Base-by-base conservation (phyloP, 805 yeast genomes). In the Metschnikowia lunata region DNA sequence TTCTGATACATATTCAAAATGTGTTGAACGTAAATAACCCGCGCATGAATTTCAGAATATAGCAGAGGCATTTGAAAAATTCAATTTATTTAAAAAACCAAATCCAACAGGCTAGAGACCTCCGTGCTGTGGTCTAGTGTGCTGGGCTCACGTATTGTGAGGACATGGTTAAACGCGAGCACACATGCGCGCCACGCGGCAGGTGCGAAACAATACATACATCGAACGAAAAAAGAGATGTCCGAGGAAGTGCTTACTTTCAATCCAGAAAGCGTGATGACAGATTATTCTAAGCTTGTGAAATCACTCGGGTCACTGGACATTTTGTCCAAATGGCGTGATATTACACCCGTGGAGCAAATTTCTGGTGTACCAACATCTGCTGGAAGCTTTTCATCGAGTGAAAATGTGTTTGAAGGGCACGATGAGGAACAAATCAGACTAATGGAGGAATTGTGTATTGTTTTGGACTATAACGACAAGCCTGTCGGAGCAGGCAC, bases 401-500 rank as follows among this genome's bases (percentile, higher is more conserved):
- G 46, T 6, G 59, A 60, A 13, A 72, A 64, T 8, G 67, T 87
- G n/a, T 86, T 90, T 51, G 73, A 71, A 5, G 97, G 97, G 7
- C 93, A 90, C 54, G 96, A 93, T 64, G 85, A 83, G 60, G 98
- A 91, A 63, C 99, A 93, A 67, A 88, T 93, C 64, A 79, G 81
- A 59, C 74, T 93, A 49, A 93, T 93, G 99, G 95, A 90, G 55
- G 99, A 93, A 66, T 82, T 90, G 50, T 93, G 99, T 67, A 89
- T 93, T 48, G 97, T 91, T 2, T 71, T 90, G 50, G 97, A 93
- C 63, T 83, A 85, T 72, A 67, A 89, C 57, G 99, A 93, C 64
- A 67, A 59, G 37, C 96, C 97, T 5, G 72, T 89, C 40, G 99
- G 97, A 30, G 90, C 96, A 1, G 98, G 91, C 12, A 86, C 97